These are phyloP conservation scores for Saccharomycopsis babjevae DNA, from an alignment of 805 yeast genomes.

Conservation along the genomic window DNA sequence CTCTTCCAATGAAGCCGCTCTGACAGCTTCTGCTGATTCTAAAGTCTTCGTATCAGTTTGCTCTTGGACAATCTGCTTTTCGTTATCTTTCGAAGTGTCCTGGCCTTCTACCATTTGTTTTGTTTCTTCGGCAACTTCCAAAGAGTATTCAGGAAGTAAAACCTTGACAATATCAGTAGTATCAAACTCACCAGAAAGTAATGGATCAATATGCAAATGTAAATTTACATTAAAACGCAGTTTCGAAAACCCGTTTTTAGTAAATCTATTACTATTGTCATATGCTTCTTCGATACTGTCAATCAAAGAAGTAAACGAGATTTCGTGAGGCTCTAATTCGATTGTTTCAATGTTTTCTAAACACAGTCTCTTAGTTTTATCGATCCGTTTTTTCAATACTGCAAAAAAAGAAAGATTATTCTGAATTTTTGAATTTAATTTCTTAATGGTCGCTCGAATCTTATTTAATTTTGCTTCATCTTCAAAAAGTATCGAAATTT, in stretches of 20 bases:
- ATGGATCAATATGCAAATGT: constrained; percentile 8
- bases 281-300: constrained; percentile 5
- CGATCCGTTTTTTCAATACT: constrained; percentile 27
- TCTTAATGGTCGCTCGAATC: not conserved
- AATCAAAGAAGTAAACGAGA: not conserved
- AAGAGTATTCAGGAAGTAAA: constrained; percentile 20
- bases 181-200: constrained; percentile 11
- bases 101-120: not conserved
- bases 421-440: constrained; percentile 2
- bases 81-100: constrained; percentile 10
- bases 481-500: not conserved
- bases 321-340: constrained; percentile 10
- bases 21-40: not conserved
- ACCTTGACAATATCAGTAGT: constrained; percentile 10
- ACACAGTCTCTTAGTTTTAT: constrained; percentile 21
- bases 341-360: constrained; percentile 18
- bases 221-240: not conserved
- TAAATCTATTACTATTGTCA: constrained; percentile 8
- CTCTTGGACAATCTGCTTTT: not conserved
- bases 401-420: constrained; percentile 25
- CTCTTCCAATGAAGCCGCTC: not conserved
- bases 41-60: not conserved
- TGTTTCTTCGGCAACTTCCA: not conserved
- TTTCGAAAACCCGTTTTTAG: constrained; percentile 1
- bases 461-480: not conserved